Base-by-base conservation (phyloP, 2,329 filamentous ascomycete species). In the Hansfordia pulvinata region DNA sequence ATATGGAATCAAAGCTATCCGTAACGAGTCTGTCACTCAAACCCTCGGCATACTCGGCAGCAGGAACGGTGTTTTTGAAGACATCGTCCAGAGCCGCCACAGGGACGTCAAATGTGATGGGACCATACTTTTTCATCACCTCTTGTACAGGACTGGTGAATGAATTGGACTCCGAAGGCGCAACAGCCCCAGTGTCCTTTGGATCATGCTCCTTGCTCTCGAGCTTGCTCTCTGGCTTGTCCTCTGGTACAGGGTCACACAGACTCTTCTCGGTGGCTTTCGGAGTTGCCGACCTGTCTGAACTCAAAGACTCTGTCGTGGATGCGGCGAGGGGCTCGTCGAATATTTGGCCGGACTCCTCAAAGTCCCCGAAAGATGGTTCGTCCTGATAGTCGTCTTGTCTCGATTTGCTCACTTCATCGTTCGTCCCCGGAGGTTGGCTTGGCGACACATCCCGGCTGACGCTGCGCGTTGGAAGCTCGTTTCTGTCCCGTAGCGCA, bases 1-100 rank as follows among this genome's bases (percentile, higher is more conserved):
- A 62, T 4, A 64, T 60, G 3, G 58, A 54, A 4, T 53, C 52
- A 32, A 74, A 74, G 16, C 54, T 64, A 41, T 75, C 67, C 17
- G 45, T 46, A 11, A 68, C 53, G 23, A 64, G 43, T 17, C 53
- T 46, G 17, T 54, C 42, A 2, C 39, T 35, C 3, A 11, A 20
- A 28, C 27, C 14, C 13, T 33, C 25, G 8, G 23, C 29, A 10
- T 25, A 15, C 10, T 16, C 9, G n/a, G 26, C 19, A 12, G 35
- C 28, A 5, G 33, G 16, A 12, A 34, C 17, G 16, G 53, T 46
- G 0, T 58, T 35, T 4, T 45, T 39, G 27, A 62, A 57, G 3
- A 56, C 25, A 17, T 42, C 38, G 9, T 50, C 40, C 5, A 48
- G 26, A 9, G 28, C 19, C 17, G 29, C 27, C 10, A 43, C 20